These are phyloP conservation scores for Cryphonectria radicalis DNA, from an alignment of 2,329 filamentous ascomycete species.

Conservation along the genomic window DNA sequence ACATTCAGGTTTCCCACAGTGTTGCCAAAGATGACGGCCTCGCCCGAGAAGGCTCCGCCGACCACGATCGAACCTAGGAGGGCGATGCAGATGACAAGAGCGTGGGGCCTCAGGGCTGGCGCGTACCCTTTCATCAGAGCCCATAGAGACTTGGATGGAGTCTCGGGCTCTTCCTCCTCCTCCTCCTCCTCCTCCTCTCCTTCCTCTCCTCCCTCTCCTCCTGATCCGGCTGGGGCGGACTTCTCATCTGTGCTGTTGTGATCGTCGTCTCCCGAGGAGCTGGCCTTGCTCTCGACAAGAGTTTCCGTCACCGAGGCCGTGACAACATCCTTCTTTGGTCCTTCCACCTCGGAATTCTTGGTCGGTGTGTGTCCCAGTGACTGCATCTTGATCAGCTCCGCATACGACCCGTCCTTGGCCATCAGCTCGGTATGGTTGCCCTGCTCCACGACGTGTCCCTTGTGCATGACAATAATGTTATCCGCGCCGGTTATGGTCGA, in stretches of 20 bases:
- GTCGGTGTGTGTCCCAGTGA: neutral
- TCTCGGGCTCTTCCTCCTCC: conserved; percentile 25
- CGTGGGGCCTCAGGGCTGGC: conserved; percentile 21
- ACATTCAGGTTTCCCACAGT: conserved; percentile 61
- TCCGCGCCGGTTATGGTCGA: conserved; percentile 59
- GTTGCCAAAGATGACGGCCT: conserved; percentile 64
- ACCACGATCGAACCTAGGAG: conserved; percentile 57
- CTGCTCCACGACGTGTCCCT: conserved; percentile 37
- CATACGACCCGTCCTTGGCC: conserved; percentile 60
- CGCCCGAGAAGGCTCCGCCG: conserved; percentile 60
- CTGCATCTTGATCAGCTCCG: conserved; percentile 49
- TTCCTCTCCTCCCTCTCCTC: conserved; percentile 3
- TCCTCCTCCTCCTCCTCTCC: conserved; percentile 3
- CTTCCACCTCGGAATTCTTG: neutral
- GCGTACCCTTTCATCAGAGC: conserved; percentile 20
- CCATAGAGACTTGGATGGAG: conserved; percentile 24
- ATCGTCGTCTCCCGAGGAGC: neutral
- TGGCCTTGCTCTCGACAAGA: conserved; percentile 10
- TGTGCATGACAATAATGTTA: conserved; percentile 55
- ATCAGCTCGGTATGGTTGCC: conserved; percentile 49
- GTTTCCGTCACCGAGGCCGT: conserved; percentile 19
- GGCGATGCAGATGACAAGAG: conserved; percentile 45
- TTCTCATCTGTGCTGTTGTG: neutral
- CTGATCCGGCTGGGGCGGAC: neutral
- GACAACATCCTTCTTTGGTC: neutral